phyloP scores from a whole-genome alignment of 345 rosid genomes.

The Moricandia arvensis region DNA sequence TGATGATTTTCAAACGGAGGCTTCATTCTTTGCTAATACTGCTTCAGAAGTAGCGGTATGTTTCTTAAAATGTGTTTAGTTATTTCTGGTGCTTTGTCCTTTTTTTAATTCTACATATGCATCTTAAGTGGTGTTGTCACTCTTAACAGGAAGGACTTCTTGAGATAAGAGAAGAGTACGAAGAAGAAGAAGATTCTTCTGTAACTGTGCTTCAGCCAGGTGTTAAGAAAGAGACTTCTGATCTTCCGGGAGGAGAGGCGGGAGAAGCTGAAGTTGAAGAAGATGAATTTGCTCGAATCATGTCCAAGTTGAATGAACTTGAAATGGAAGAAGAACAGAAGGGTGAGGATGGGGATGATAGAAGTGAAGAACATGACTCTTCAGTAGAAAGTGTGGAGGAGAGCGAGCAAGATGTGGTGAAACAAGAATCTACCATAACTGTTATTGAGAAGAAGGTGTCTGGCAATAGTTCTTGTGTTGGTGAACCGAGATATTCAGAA shows the following conservation, averaged over 20 bases:
- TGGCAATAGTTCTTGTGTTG: conserved; percentile 21
- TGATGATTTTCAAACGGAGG: conserved; percentile 73
- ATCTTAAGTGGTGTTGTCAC: neutral
- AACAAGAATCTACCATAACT: conserved; percentile 18
- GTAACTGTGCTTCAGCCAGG: conserved; percentile 10
- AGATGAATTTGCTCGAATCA: conserved; percentile 66
- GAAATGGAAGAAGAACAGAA: conserved; percentile 82
- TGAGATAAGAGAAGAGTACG: conserved; percentile 87
- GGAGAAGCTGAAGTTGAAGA: conserved; percentile 45
- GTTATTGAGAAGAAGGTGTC: conserved; percentile 23
- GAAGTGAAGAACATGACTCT: conserved; percentile 26
- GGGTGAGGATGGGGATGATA: conserved; percentile 41
- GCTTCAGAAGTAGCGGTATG: conserved; percentile 78
- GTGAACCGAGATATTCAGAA: conserved; percentile 33
- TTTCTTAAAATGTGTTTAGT: too few species aligned
- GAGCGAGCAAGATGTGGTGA: conserved; percentile 24
- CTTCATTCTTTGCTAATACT: conserved; percentile 69
- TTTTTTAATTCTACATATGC: neutral
- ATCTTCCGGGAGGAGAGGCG: conserved; percentile 26
- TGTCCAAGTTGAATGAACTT: conserved; percentile 86
- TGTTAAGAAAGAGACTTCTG: conserved; percentile 17
- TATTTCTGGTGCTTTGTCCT: too few species aligned
- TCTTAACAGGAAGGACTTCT: conserved; percentile 70
- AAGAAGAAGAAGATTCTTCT: conserved; percentile 36
- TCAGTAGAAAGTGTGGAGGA: too few species aligned